These are phyloP conservation scores for Aspergillus jensenii DNA, from an alignment of 2,329 filamentous ascomycete genomes.

Conservation along the genomic window DNA sequence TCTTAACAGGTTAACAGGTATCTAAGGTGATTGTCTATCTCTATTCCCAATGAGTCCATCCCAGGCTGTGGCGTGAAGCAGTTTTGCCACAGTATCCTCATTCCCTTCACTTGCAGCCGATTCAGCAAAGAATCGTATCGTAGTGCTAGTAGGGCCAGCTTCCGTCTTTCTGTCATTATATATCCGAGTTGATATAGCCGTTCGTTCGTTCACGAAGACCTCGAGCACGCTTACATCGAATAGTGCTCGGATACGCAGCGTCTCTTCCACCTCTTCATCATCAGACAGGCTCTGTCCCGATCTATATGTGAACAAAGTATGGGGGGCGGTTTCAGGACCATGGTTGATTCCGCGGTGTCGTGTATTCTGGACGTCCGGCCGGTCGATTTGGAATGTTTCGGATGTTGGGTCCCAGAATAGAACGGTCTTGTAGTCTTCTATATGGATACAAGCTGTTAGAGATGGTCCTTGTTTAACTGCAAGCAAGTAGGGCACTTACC, in stretches of 20 bases:
- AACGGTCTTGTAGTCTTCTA: slow-evolving; percentile 25
- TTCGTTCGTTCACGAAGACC: slow-evolving; percentile 48
- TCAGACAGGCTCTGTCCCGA: slow-evolving; percentile 7
- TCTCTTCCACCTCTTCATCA: slow-evolving; percentile 28
- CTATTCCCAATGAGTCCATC: slow-evolving; percentile 20
- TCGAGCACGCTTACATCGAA: slow-evolving; percentile 47
- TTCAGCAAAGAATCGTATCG: slow-evolving; percentile 23
- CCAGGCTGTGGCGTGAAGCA: slow-evolving; percentile 24
- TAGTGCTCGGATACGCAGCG: slow-evolving; percentile 42
- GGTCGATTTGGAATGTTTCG: slow-evolving; percentile 45
- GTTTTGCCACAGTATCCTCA: slow-evolving; percentile 5
- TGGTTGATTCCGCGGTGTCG: slow-evolving; percentile 36
- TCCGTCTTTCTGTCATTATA: slow-evolving; percentile 24
- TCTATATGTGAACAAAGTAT: slow-evolving; percentile 47
- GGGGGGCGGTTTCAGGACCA: slow-evolving; percentile 38
- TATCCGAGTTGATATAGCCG: slow-evolving; percentile 42
- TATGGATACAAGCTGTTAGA: slow-evolving; percentile 1
- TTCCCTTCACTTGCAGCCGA: not conserved
- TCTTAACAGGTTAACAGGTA: no score
- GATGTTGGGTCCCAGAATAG: slow-evolving; percentile 39
- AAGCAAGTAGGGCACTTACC: slow-evolving; percentile 3
- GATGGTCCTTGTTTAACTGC: not conserved
- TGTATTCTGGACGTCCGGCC: slow-evolving; percentile 18
- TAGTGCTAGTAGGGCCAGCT: slow-evolving; percentile 8
- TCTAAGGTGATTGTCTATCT: not conserved